These are phyloP conservation scores for Protea cynaroides DNA, from an alignment of 164 flowering plant genomes.

Conservation along the genomic window DNA sequence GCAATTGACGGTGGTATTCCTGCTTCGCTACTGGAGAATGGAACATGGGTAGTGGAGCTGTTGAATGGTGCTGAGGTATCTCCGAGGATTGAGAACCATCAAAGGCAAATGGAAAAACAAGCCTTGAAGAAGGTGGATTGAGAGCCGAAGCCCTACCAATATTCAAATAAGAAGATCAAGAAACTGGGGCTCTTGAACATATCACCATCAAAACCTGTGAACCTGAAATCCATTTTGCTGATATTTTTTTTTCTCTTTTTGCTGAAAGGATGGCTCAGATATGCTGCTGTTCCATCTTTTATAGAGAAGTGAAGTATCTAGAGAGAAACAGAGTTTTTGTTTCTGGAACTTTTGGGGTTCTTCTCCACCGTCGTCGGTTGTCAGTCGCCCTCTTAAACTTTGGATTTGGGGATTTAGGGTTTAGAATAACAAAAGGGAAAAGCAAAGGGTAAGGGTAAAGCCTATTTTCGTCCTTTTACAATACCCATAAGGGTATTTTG, in stretches of 20 bases:
- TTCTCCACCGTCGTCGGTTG: too few relatives aligned
- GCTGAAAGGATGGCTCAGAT: background rate
- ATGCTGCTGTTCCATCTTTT: background rate
- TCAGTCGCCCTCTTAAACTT: too few relatives aligned
- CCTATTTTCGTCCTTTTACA: too few relatives aligned
- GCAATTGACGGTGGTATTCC: conserved; percentile 6
- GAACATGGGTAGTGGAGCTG: conserved; percentile 13
- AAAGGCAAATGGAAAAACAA: conserved; percentile 53
- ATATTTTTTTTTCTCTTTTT: too few relatives aligned
- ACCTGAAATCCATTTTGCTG: conserved; percentile 44
- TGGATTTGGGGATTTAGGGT: too few relatives aligned
- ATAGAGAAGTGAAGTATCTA: background rate
- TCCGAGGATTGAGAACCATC: conserved; percentile 38
- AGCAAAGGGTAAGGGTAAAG: too few relatives aligned
- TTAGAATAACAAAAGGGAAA: too few relatives aligned
- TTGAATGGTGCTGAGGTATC: conserved; percentile 15
- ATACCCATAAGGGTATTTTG: too few relatives aligned
- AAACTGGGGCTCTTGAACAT: conserved; percentile 13
- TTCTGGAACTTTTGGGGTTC: background rate
- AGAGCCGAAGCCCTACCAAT: background rate
- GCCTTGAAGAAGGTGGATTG: conserved; percentile 25
- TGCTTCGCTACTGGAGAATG: conserved; percentile 14
- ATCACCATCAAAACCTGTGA: conserved; percentile 36
- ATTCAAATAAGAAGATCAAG: conserved; percentile 8
- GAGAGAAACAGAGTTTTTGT: background rate